These are phyloP conservation scores for Diaporthe vexans DNA, from an alignment of 2,329 filamentous ascomycete genomes.

Conservation along the genomic window DNA sequence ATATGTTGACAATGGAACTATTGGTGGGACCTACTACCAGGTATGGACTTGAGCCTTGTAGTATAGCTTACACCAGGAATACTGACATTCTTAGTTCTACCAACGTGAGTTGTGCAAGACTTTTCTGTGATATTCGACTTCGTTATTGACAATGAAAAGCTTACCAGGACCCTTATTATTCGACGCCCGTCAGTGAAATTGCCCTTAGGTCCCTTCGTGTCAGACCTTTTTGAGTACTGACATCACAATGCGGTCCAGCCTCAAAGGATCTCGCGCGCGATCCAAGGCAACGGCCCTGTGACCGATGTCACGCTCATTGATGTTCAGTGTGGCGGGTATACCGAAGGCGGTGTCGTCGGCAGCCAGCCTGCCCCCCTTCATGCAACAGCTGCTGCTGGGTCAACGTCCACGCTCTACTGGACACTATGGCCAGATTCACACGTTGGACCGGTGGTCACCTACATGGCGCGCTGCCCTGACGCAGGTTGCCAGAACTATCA, in stretches of 20 bases:
- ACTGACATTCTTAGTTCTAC: conserved; percentile 31
- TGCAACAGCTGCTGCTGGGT: conserved; percentile 66
- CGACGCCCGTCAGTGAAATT: conserved; percentile 11
- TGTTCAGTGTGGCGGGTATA: conserved; percentile 69
- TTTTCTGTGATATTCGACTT: background rate
- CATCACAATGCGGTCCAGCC: conserved; percentile 47
- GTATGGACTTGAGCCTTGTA: background rate
- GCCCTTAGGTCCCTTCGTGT: background rate
- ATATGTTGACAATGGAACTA: conserved; percentile 37
- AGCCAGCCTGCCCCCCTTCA: conserved; percentile 67
- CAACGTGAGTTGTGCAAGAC: conserved; percentile 29
- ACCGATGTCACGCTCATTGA: conserved; percentile 66
- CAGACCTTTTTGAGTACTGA: background rate
- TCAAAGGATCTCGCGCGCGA: conserved; percentile 67
- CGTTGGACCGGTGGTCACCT: conserved; percentile 68
- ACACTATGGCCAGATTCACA: conserved; percentile 66
- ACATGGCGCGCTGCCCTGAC: conserved; percentile 71
- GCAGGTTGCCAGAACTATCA: conserved; percentile 63
- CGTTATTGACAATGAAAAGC: background rate
- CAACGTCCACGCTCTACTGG: conserved; percentile 67
- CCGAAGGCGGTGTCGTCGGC: conserved; percentile 61
- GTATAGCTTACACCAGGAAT: background rate
- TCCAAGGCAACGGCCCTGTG: conserved; percentile 71
- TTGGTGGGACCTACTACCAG: conserved; percentile 32
- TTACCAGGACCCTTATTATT: conserved; percentile 31